A percentile compares a stretch with the other conserved stretches of the same genome.
These are phyloP conservation scores for Clonostachys sp. DNA, from an alignment of 2,329 filamentous ascomycete genomes.

Conservation along the genomic window DNA sequence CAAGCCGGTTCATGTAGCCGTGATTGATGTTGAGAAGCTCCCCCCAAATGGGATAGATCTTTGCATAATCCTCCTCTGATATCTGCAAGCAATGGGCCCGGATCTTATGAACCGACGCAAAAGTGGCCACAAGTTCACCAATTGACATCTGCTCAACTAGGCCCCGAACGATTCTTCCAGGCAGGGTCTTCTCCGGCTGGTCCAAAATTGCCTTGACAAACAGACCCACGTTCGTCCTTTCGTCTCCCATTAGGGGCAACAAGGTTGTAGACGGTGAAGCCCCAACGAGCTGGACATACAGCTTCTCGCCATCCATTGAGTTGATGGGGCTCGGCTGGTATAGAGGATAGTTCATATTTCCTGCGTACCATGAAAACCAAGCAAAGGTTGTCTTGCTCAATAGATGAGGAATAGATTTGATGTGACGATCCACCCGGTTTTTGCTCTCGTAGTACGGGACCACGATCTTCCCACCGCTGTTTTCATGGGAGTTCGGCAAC, in stretches of 20 bases:
- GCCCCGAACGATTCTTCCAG: conserved; percentile 19
- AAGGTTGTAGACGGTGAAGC: conserved; percentile 14
- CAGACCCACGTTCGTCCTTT: conserved; percentile 20
- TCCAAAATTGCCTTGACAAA: conserved; percentile 22
- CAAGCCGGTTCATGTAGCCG: conserved; percentile 14
- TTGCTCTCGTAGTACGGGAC: conserved; percentile 37
- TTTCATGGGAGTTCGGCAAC: conserved; percentile 23
- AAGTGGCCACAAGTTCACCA: conserved; percentile 18
- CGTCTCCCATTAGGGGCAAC: conserved; percentile 21
- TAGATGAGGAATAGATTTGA: conserved; percentile 20
- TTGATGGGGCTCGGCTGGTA: conserved; percentile 2
- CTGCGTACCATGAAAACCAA: conserved; percentile 25
- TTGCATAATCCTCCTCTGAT: conserved; percentile 7
- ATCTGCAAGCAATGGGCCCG: background rate
- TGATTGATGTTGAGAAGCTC: conserved; percentile 18
- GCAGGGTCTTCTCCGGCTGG: conserved; percentile 17
- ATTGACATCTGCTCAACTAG: conserved; percentile 12
- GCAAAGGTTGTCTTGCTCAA: conserved; percentile 32
- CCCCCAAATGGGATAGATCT: conserved; percentile 20
- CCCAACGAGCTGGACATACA: conserved; percentile 21
- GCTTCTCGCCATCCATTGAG: conserved; percentile 4
- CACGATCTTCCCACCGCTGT: conserved; percentile 20
- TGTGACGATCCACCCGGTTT: conserved; percentile 30
- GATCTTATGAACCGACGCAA: conserved; percentile 13
- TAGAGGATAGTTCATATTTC: conserved; percentile 17